phyloP scores from a whole-genome alignment of 768 basidiomycete species.

The Epithele typhae region DNA sequence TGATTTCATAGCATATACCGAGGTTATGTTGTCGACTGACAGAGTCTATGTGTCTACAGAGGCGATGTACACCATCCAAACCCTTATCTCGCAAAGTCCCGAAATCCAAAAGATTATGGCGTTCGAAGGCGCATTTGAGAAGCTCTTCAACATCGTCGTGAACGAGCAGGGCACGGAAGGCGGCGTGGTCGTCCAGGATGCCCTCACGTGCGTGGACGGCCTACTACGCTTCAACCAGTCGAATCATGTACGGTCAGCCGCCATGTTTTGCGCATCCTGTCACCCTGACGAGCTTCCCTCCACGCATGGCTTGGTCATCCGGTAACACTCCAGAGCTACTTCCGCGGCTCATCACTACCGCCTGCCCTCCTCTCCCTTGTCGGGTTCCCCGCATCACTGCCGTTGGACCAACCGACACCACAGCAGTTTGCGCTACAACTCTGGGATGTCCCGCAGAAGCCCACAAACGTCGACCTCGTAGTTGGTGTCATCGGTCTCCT shows the following conservation, averaged over 20 bases:
- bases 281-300: slow-evolving; percentile 6
- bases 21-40: too few species aligned
- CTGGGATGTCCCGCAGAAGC: slow-evolving; percentile 86
- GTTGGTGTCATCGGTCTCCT: slow-evolving; percentile 86
- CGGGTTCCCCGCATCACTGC: slow-evolving; percentile 64
- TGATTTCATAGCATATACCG: too few species aligned
- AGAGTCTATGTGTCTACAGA: slow-evolving; percentile 40
- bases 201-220: slow-evolving; percentile 81
- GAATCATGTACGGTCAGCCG: slow-evolving; percentile 65
- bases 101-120: slow-evolving; percentile 97
- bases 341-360: slow-evolving; percentile 81
- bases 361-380: slow-evolving; percentile 62
- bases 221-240: slow-evolving; percentile 89
- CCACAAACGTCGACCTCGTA: slow-evolving; percentile 72
- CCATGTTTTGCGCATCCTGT: slow-evolving; percentile 8
- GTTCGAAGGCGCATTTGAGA: slow-evolving; percentile 96
- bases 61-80: slow-evolving; percentile 77
- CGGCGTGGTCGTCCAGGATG: slow-evolving; percentile 79
- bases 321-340: slow-evolving; percentile 71
- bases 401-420: slow-evolving; percentile 53
- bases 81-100: slow-evolving; percentile 77
- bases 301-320: slow-evolving; percentile 12
- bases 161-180: slow-evolving; percentile 92
- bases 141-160: slow-evolving; percentile 82
- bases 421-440: slow-evolving; percentile 94